Conservation (phyloP, 768 basidiomycete species). For the Hemileccinum impolitum region DNA sequence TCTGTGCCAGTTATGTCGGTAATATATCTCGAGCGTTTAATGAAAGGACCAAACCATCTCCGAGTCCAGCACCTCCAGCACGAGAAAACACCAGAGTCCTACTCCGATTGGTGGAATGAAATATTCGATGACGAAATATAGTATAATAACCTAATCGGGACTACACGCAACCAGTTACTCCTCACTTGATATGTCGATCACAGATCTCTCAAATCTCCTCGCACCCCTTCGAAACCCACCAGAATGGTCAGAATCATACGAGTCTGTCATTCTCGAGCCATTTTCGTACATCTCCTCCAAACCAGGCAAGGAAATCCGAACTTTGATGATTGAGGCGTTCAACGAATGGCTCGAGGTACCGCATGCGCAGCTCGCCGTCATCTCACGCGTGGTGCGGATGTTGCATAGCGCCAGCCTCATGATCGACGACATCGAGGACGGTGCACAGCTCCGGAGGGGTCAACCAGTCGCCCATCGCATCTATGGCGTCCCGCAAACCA, state of each 20-base stretch:
- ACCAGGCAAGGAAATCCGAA: conserved; percentile 91
- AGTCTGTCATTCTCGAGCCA: conserved; percentile 66
- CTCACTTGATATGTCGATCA: conserved; percentile 1
- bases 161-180: too few relatives aligned
- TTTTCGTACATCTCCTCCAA: conserved; percentile 79
- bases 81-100: too few relatives aligned
- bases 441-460: conserved; percentile 81
- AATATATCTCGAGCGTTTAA: too few relatives aligned
- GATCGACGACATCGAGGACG: conserved; percentile 96
- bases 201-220: conserved; percentile 16
- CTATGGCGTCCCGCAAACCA: conserved; percentile 94
- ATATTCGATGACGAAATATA: too few relatives aligned
- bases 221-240: conserved; percentile 17
- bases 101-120: too few relatives aligned
- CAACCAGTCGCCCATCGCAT: conserved; percentile 91
- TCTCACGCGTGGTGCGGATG: conserved; percentile 86
- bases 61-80: too few relatives aligned
- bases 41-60: too few relatives aligned
- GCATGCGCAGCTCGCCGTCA: conserved; percentile 60
- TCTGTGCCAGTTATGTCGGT: too few relatives aligned
- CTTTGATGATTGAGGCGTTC: conserved; percentile 87
- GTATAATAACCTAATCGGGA: too few relatives aligned
- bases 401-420: conserved; percentile 91
- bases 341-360: conserved; percentile 89
- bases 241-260: conserved; percentile 36